Base-by-base conservation (phyloP, 345 rosid genomes). In the Carallia pectinifolia region DNA sequence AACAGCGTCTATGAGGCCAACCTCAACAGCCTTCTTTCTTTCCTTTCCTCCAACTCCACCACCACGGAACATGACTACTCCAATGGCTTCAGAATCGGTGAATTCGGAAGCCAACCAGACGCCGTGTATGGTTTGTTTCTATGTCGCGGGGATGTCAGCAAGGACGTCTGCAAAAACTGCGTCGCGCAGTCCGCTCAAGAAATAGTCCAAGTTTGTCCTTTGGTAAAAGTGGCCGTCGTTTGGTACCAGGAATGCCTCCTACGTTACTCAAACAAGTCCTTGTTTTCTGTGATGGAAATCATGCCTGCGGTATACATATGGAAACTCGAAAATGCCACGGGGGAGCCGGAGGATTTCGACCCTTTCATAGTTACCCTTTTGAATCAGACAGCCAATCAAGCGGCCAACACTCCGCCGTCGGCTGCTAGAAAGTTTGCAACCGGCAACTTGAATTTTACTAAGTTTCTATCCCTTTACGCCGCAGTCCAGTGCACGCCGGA, bases 401-500 rank as follows among this genome's bases (percentile, higher is more conserved):
- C 77, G 3, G 30, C 12, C 1, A 7, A 13, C 2, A 38, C 30
- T 23, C 36, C 53, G 23, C 23, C 23, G 19, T 12, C 15, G 7
- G 74, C 61, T 71, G 72, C 62, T 65, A 73, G 17, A 37, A 69
- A 74, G 19, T 83, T 73, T 65, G 77, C 61, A 4, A 40, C 67
- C 1, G 74, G 62, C 1, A 62, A 82, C 12, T 73, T 59, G 0
- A 64, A 67, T 30, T 80, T 59, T 9, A 73, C 73, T 0, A 17
- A 6, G 6, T 74, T 64, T 50, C 69, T 30, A 58, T 72, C 60
- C 19, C 13, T 81, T 37, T 82, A 67, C 44, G 76, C 78, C 4
- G 39, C 80, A 2, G 81, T 75, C 7, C 90, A 87, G 72, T 91
- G 97, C 77, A 82, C 87, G 5, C 80, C 85, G 2, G 90, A 90